These are phyloP conservation scores for Athelia psychrophila DNA, from an alignment of 1,284 basidiomycete species.

Conservation along the genomic window DNA sequence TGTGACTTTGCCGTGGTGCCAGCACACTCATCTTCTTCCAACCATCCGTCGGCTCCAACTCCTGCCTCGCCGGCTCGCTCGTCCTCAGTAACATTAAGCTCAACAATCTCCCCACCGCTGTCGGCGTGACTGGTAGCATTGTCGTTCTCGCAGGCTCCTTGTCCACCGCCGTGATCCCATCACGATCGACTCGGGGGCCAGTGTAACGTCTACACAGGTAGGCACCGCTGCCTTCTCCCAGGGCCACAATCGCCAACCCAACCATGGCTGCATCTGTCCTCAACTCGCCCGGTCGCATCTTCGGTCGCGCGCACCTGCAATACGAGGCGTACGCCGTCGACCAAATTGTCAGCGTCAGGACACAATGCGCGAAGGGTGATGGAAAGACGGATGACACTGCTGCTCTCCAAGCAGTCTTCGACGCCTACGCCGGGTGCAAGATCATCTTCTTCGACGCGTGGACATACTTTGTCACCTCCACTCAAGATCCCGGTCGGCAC, in stretches of 20 bases:
- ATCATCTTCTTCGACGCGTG: conserved; percentile 46
- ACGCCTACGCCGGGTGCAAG: conserved; percentile 37
- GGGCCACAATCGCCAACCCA: conserved; percentile 26
- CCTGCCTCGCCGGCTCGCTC: conserved; percentile 46
- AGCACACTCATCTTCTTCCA: conserved; percentile 48
- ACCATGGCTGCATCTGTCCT: conserved; percentile 34
- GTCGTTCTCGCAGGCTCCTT: conserved; percentile 42
- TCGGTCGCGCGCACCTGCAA: conserved; percentile 42
- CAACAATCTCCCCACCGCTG: conserved; percentile 51
- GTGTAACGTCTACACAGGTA: conserved; percentile 40
- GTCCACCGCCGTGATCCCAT: no score
- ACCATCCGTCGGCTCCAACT: conserved; percentile 34
- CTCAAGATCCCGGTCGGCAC: conserved; percentile 46
- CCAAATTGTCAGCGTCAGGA: conserved; percentile 44
- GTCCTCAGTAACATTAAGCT: conserved; percentile 58
- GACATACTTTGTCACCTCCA: conserved; percentile 43
- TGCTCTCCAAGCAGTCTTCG: conserved; percentile 31
- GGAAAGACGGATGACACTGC: conserved; percentile 48
- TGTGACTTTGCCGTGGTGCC: no score
- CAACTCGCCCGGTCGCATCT: conserved; percentile 34
- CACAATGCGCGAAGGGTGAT: conserved; percentile 45
- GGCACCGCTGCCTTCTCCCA: conserved; percentile 27
- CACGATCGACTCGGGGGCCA: conserved; percentile 42
- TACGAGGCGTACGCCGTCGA: conserved; percentile 36
- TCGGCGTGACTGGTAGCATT: conserved; percentile 34